Conservation (phyloP, 257 asterid genomes). For the Galeopsis tetrahit region DNA sequence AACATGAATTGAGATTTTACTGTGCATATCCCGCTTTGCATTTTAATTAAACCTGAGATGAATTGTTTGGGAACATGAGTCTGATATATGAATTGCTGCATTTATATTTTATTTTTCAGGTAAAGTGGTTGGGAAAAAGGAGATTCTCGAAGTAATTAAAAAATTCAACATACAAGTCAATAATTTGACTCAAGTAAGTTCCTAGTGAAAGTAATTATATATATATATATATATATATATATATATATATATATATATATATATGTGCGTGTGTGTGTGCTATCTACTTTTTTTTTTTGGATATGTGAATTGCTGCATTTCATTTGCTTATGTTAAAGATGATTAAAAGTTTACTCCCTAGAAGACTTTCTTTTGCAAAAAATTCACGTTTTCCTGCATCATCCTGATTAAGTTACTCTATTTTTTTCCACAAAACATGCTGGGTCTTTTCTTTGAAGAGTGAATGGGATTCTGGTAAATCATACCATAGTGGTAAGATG, state of each 20-base stretch:
- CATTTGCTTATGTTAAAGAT: background rate
- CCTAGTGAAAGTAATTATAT: conserved; percentile 27
- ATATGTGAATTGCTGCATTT: background rate
- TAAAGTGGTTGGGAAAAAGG: conserved; percentile 67
- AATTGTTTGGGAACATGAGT: conserved; percentile 3
- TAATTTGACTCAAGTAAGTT: conserved; percentile 94
- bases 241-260: conserved; percentile 25
- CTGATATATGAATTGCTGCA: conserved; percentile 10
- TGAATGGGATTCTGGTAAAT: background rate
- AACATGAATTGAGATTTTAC: conserved; percentile 3
- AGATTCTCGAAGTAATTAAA: conserved; percentile 61
- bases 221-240: conserved; percentile 15
- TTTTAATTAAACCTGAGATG: conserved; percentile 27
- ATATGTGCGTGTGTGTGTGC: background rate
- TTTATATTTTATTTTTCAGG: conserved; percentile 49
- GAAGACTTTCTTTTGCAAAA: background rate
- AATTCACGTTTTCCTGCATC: background rate
- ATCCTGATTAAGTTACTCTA: conserved; percentile 18
- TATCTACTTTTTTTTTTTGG: no score
- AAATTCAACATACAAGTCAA: conserved; percentile 92
- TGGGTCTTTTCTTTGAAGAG: conserved; percentile 3
- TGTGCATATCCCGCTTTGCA: conserved; percentile 4
- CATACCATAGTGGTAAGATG: conserved; percentile 2
- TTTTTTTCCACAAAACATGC: background rate
- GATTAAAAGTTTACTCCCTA: background rate